Conservation (phyloP, 768 basidiomycete genomes). For the Candolleomyces eurysporus region DNA sequence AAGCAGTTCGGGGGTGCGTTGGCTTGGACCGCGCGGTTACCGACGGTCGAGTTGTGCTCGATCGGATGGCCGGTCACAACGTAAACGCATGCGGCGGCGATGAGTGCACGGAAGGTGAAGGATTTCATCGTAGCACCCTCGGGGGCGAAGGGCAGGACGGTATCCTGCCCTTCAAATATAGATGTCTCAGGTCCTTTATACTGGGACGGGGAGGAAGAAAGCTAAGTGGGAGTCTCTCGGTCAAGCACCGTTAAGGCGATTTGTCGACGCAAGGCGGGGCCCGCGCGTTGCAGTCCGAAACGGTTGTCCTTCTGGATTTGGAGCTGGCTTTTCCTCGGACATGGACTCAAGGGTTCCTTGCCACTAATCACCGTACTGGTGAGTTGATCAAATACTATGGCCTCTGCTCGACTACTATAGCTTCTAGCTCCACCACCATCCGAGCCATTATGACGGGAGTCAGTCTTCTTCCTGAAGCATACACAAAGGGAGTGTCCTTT, state of each 20-base stretch:
- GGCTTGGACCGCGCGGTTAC: neutral
- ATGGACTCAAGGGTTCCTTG: neutral
- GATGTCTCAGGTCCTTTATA: neutral
- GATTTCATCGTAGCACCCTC: neutral
- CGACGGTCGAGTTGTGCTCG: neutral
- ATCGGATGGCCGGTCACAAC: neutral
- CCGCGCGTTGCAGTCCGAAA: no score
- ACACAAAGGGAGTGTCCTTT: neutral
- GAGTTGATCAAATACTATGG: neutral
- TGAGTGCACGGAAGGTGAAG: neutral
- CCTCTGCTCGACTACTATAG: neutral
- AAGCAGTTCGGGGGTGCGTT: constrained; percentile 33
- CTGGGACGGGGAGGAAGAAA: neutral
- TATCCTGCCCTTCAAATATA: no score
- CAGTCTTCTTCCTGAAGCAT: neutral
- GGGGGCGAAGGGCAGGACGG: no score
- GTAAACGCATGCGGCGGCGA: neutral
- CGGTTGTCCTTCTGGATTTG: neutral
- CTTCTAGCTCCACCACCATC: neutral
- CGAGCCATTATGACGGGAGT: neutral
- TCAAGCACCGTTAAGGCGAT: no score
- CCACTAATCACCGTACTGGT: neutral
- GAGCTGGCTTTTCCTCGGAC: neutral
- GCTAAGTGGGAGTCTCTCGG: neutral
- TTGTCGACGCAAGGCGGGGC: neutral